Base-by-base conservation (phyloP, 495 filamentous ascomycete species). In the Penicillium coprophilum region DNA sequence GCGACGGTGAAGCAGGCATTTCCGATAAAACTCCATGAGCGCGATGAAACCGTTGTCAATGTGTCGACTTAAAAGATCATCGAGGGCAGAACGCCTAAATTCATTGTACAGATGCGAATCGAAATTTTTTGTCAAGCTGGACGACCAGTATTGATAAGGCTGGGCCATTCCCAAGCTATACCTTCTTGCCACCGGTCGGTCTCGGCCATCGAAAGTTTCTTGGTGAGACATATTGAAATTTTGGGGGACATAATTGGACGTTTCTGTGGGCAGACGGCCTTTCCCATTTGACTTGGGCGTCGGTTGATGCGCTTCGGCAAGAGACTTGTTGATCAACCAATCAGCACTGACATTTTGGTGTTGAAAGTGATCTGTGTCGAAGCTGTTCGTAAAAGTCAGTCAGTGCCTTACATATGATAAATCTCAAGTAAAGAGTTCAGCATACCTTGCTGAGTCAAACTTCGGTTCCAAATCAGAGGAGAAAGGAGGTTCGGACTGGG, bases 131-230 rank as follows among this genome's bases (percentile, higher is more conserved):
- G 85, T 77, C 39, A 94, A 80, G 67, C 88, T 88, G 64, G 87
- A 81, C n/a, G 85, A 85, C 89, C 89, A 92, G 73, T 88, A 89
- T 53, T 85, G 77, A 71, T 91, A 92, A 13, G 90, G 79, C 53
- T 83, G 77, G 54, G 82, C 78, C 77, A 89, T 87, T 65, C 88
- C 77, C 38, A 12, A 48, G 46, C 30, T 20, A 50, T 50, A 45
- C 13, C 21, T 12, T 48, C 41, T 34, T 52, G 45, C 44, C 13
- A 50, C 5, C 23, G 41, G 36, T 46, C 19, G 41, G 21, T 41
- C 43, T 38, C 20, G 43, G 28, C 40, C 41, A 11, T 38, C 36
- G 31, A 36, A 54, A 30, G 19, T 24, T 54, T 38, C 40, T 39
- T 38, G 32, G 41, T 13, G 41, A 39, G 30, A 46, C 21, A 39